Evolutionary conservation across 2,329 filamentous ascomycete species (phyloP), one percentile per base, ranked within the genome.

Genomic region (Beauveria bassiana): DNA sequence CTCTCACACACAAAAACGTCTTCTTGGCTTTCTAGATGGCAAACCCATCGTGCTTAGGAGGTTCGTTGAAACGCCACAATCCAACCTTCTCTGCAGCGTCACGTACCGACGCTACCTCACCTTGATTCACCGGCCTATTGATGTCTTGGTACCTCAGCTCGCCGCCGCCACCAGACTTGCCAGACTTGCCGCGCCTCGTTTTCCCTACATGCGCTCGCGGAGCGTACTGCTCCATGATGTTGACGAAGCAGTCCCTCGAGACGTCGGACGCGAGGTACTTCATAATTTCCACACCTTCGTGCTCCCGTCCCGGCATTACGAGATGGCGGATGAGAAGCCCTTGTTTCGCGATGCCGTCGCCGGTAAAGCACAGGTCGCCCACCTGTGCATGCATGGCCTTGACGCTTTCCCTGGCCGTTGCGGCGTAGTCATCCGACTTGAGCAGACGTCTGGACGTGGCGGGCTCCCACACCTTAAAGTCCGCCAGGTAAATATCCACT

Each of bases 221-320:
- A 64, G 86, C 86, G 69, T 95, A 95, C 74, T 96, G 91, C 73
- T 96, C 90, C 90, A 95, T 95, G 66, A 96, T 87, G 70, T 96
- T 88, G 63, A 95, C 83, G 73, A 93, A 93, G 49, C 89, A 79
- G 71, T 95, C 90, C 61, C 77, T 81, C 3, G 88, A 90, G 2
- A 96, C 80, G 58, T 91, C 83, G 31, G 82, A 77, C 0, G 89
- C 90, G 18, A 96, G 77, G 80, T 90, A 96, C 64, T 77, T 79
- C 79, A 96, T 88, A 63, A 96, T 95, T 64, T 85, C 78, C 56
- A 80, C 79, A 0, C 88, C 88, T 73, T 95, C 90, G 20, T 83
- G 83, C 69, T 90, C 88, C 68, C 86, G 85, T 0, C 89, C 89
- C 0, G 90, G 91, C 91, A 96, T 96, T 28, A 93, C 89, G 1